Conservation (phyloP, 2,329 filamentous ascomycete genomes). For the Fusarium sambucinum region DNA sequence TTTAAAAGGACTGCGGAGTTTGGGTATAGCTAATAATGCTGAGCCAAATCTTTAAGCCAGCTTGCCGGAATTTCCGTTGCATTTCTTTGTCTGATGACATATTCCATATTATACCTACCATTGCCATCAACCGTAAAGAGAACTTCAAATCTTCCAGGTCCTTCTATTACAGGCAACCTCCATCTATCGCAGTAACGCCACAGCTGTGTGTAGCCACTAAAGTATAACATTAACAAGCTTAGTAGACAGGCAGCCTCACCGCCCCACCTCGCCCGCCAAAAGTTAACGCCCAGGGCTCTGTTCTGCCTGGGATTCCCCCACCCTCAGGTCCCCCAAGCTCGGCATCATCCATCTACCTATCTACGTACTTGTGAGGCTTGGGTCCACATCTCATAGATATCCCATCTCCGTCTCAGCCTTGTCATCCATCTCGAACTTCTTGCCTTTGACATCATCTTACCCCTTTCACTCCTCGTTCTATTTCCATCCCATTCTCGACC, state of each 20-base stretch:
- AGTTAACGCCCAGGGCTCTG: constrained; percentile 1
- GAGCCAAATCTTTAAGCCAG: not conserved
- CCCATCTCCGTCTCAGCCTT: constrained; percentile 36
- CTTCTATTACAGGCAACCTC: constrained; percentile 21
- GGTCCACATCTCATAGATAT: constrained; percentile 38
- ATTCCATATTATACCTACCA: not conserved
- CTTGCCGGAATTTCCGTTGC: not conserved
- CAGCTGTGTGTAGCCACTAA: constrained; percentile 37
- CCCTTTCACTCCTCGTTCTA: constrained; percentile 1
- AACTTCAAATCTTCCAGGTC: constrained; percentile 25
- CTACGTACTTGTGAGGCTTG: constrained; percentile 37
- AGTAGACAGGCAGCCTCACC: constrained; percentile 45
- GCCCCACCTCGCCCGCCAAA: constrained; percentile 36
- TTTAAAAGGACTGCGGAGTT: constrained; percentile 35
- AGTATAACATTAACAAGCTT: constrained; percentile 12
- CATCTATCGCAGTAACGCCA: constrained; percentile 31
- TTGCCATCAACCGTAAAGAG: not conserved
- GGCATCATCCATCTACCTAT: constrained; percentile 14
- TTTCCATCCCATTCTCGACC: not conserved
- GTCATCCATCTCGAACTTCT: constrained; percentile 18
- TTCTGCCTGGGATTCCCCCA: constrained; percentile 33
- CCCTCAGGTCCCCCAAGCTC: constrained; percentile 35
- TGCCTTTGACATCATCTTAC: constrained; percentile 11
- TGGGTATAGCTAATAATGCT: not conserved
- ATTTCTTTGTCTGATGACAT: constrained; percentile 3